Evolutionary conservation across 768 basidiomycete species (phyloP), one percentile per base, ranked within the genome.

Genomic region (Rhodotorula babjevae): DNA sequence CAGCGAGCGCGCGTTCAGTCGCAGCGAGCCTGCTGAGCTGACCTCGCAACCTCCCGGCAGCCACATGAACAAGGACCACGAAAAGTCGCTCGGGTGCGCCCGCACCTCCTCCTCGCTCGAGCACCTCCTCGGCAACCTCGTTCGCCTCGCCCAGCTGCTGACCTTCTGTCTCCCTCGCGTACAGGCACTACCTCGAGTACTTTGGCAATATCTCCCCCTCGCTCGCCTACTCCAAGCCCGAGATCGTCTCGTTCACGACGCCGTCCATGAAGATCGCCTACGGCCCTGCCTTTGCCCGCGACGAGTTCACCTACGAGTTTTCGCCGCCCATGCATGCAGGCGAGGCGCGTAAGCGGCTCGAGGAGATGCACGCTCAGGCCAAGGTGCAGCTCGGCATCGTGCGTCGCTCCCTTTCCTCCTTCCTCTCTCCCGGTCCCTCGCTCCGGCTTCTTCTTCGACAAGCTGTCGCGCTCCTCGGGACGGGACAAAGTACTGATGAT

Each of bases 51-150:
- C 3, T 7, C 21, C 15, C 60, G 18, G 44, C 60, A 62, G 61
- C 23, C 61, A 59, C 61, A 61, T 61, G 68, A 74, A 63, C 69
- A n/a, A 46, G 15, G 68, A 69, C 25, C 68, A 69, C 46, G 58
- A 31, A 29, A 42, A 47, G 2, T 67, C 63, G 5, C 53, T 70
- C 56, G 36, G 63, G 31, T 53, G 40, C 29, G 58, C 21, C 36
- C 36, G 36, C 36, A 9, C 36, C 36, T 36, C 36, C 60, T 31
- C 53, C 44, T 8, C 64, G 12, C 25, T 25, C 58, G 19, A 21
- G 21, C 52, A n/a, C 29, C 36, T 50, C 21, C 21, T 25, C 25
- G 23, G 2, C 23, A 1, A 3, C 50, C 50, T 25, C 23, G 49
- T 3, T 21, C 19, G 2, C 19, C 11, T 25, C 23, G 25, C 23